phyloP scores from a whole-genome alignment of 1,139 yeast genomes.

The Yamadazyma buinensis region DNA sequence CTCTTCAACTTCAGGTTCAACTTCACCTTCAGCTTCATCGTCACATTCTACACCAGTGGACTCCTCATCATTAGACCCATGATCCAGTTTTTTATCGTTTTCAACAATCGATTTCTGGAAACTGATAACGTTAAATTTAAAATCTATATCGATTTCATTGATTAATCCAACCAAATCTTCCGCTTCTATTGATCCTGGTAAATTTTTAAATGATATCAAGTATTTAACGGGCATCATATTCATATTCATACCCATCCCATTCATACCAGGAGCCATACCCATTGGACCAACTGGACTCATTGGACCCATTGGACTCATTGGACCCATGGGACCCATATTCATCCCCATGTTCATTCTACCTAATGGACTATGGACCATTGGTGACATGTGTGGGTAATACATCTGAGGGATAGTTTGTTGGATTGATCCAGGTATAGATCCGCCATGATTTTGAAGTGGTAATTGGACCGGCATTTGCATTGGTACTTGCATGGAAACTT shows the following conservation, averaged over 20 bases:
- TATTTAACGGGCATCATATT: background rate
- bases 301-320: background rate
- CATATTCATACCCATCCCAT: background rate
- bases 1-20: conserved; percentile 1
- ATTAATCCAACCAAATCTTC: conserved; percentile 1
- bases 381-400: no score
- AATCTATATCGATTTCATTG: conserved; percentile 1
- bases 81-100: no score
- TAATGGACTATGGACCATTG: no score
- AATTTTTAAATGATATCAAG: conserved; percentile 2
- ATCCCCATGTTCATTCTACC: no score
- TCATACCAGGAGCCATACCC: no score
- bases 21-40: background rate
- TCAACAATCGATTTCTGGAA: conserved; percentile 3
- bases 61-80: no score
- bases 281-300: no score
- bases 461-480: background rate
- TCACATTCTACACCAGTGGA: no score
- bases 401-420: background rate
- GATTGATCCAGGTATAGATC: no score
- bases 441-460: background rate
- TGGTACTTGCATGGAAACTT: background rate
- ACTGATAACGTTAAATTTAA: conserved; percentile 2
- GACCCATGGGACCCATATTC: background rate
- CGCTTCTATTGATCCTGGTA: conserved; percentile 3